Conservation (phyloP, 1,139 yeast species). For the Pichia sp. region DNA sequence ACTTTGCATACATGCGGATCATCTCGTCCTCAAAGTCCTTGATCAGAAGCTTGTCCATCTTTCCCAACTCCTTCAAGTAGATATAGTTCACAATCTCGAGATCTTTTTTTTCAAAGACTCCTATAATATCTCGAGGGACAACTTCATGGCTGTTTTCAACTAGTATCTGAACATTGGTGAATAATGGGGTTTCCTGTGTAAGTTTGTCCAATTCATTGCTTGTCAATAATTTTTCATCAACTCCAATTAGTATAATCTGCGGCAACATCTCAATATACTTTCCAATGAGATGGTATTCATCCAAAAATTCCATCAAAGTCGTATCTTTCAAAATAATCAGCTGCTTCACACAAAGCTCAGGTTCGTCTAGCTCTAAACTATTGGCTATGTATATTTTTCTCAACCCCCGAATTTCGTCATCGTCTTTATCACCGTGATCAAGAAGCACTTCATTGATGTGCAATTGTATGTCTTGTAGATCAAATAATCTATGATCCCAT, state of each 20-base stretch:
- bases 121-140: conserved; percentile 46
- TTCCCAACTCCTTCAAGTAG: conserved; percentile 51
- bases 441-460: conserved; percentile 42
- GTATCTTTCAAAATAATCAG: conserved; percentile 52
- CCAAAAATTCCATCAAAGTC: conserved; percentile 53
- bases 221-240: conserved; percentile 33
- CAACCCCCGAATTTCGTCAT: conserved; percentile 26
- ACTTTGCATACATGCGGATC: conserved; percentile 61
- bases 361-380: conserved; percentile 55
- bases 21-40: conserved; percentile 62
- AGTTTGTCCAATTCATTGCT: conserved; percentile 43
- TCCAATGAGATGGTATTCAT: conserved; percentile 56
- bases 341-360: conserved; percentile 60
- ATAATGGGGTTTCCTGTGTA: conserved; percentile 30
- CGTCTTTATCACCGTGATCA: conserved; percentile 25
- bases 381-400: conserved; percentile 53
- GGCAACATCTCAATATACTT: conserved; percentile 50
- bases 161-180: conserved; percentile 49
- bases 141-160: conserved; percentile 66
- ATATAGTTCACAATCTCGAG: conserved; percentile 58
- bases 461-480: conserved; percentile 42
- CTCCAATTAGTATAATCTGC: conserved; percentile 45
- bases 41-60: conserved; percentile 50
- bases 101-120: conserved; percentile 40
- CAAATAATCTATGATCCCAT: conserved; percentile 63